Percentiles rank a stretch among this genome's conserved stretches.
Evolutionary conservation across 192 early-diverging fungal species (phyloP).

Genomic region (Coemansia sp.): DNA sequence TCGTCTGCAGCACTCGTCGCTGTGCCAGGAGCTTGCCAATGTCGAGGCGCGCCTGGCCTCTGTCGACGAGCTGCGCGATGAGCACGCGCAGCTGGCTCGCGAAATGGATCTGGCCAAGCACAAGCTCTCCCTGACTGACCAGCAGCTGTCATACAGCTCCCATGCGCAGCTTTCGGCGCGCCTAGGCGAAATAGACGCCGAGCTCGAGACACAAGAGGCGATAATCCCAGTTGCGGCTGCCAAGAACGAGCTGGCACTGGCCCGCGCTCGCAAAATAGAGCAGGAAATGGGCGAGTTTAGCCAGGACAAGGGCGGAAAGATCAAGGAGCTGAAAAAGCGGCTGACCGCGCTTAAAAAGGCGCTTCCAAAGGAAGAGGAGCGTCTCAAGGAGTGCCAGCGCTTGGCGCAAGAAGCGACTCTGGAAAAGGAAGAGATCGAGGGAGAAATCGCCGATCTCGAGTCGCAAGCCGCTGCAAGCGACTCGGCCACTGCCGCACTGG

Average conservation of each 20-base stretch:
- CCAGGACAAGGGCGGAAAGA: slow-evolving; percentile 81
- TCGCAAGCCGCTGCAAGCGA: slow-evolving; percentile 32
- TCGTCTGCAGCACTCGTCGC: slow-evolving; percentile 51
- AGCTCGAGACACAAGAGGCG: slow-evolving; percentile 58
- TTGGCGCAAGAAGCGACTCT: slow-evolving; percentile 39
- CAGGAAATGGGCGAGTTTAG: slow-evolving; percentile 89
- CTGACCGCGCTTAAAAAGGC: slow-evolving; percentile 63
- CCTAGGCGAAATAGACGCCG: slow-evolving; percentile 27
- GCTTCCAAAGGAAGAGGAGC: slow-evolving; percentile 55
- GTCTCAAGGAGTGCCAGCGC: slow-evolving; percentile 45
- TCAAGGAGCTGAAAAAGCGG: slow-evolving; percentile 77
- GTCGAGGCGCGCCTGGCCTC: slow-evolving; percentile 58
- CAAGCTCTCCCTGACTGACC: slow-evolving; percentile 71
- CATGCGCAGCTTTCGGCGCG: slow-evolving; percentile 62
- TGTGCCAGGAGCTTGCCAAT: slow-evolving; percentile 52
- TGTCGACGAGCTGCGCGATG: slow-evolving; percentile 55
- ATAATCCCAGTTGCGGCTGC: slow-evolving; percentile 55
- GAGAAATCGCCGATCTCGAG: slow-evolving; percentile 32
- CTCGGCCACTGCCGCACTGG: slow-evolving; percentile 44
- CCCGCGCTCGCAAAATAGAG: slow-evolving; percentile 64
- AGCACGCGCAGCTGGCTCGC: slow-evolving; percentile 61
- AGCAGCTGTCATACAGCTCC: slow-evolving; percentile 73
- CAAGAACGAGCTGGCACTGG: slow-evolving; percentile 52
- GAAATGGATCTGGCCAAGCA: slow-evolving; percentile 73
- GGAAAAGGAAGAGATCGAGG: slow-evolving; percentile 49